Conservation (phyloP, 1,139 yeast species). For the Hanseniaspora sp. region DNA sequence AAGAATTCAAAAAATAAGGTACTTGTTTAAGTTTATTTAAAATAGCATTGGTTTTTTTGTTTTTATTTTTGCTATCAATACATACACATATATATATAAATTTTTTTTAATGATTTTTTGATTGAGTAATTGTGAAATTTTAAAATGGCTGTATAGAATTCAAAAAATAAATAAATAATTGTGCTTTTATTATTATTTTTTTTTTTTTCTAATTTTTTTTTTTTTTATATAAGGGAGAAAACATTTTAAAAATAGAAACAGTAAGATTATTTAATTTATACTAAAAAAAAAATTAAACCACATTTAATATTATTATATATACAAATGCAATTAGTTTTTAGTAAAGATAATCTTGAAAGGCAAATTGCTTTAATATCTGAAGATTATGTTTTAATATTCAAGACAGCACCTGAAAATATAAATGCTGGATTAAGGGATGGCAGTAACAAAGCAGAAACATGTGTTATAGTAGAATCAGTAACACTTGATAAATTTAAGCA, state of each 20-base stretch:
- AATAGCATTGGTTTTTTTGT: not conserved
- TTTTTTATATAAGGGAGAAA: too few species aligned
- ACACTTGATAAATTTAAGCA: not conserved
- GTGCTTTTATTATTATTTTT: too few species aligned
- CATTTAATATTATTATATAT: not conserved
- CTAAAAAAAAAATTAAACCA: too few species aligned
- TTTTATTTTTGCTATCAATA: not conserved
- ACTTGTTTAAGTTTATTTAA: not conserved
- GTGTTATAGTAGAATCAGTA: conserved; percentile 9
- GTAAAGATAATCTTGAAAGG: conserved; percentile 17
- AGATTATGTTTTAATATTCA: conserved; percentile 20
- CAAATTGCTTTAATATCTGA: conserved; percentile 20
- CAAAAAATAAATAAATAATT: too few species aligned
- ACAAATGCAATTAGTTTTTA: conserved; percentile 7
- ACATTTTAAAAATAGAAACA: not conserved
- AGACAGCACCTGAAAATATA: conserved; percentile 14
- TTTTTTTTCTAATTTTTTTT: too few species aligned
- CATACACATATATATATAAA: not conserved
- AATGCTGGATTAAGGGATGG: conserved; percentile 8
- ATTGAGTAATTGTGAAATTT: not conserved
- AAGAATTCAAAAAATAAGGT: conserved; percentile 12
- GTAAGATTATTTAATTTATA: conserved; percentile 15
- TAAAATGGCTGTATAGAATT: too few species aligned
- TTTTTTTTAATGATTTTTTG: not conserved
- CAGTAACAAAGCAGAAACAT: conserved; percentile 17